Evolutionary conservation across 2,329 filamentous ascomycete species (phyloP), one percentile per base, ranked within the genome.

Genomic region (Dothistroma pini): DNA sequence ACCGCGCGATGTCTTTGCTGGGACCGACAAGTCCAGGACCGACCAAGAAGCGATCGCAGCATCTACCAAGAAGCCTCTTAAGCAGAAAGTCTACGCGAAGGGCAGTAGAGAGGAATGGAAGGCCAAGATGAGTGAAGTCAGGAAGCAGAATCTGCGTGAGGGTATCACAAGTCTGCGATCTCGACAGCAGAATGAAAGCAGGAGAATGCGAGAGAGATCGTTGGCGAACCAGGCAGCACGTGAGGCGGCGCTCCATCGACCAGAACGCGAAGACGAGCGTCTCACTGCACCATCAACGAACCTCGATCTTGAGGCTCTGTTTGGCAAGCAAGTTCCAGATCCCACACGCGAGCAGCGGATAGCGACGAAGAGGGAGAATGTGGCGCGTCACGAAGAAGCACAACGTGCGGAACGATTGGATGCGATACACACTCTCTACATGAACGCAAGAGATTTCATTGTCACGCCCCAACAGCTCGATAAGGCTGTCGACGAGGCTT

Each of bases 361-460:
- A 81, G 83, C n/a, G 75, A 78, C 31, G 53, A 74, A 70, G 58
- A 59, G 58, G 22, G 60, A 62, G 25, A 70, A 72, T 52, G 47
- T 67, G 5, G 65, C 66, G 41, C 59, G 63, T 0, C 63, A 63
- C 34, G 62, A 66, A 14, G 61, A 63, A 7, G 49, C 61, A 14
- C 69, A 68, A 50, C 62, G 63, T n/a, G 66, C 65, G 21, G 64
- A 70, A 34, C 68, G 72, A 5, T 60, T 84, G 63, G 86, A 93
- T 66, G 84, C 88, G 16, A 78, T 99, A 32, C 91, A 96, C 76
- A 87, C 90, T 61, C 83, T 99, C 12, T 99, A 99, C 78, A 89
- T 95, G 78, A 89, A 92, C 69, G 92, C 95, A 5, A 85, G 89
- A 29, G 80, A 85, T 44, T 99, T 97, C 78, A 97, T 99, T 72